Evolutionary conservation across 2,329 filamentous ascomycete species (phyloP).

Genomic region (Ophiognomonia clavigignenti-juglandacearum): DNA sequence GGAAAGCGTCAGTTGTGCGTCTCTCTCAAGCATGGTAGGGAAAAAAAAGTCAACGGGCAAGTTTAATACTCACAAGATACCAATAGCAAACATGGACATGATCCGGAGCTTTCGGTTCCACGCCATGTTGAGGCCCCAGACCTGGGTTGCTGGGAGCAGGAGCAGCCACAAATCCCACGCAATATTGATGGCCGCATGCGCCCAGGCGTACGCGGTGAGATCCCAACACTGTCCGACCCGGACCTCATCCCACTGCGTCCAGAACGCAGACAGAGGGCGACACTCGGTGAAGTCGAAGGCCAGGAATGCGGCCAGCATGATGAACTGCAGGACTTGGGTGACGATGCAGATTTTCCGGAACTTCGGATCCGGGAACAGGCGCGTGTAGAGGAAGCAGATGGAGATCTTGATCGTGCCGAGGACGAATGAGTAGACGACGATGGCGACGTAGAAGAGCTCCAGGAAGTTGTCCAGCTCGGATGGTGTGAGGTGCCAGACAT

Average conservation of each 20-base stretch:
- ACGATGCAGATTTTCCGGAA: neutral
- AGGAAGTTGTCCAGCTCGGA: neutral
- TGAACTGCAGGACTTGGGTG: neutral
- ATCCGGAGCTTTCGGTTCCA: constrained; percentile 34
- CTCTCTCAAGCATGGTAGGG: too few relatives aligned
- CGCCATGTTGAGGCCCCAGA: constrained; percentile 33
- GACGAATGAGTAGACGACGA: neutral
- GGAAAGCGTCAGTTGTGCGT: too few relatives aligned
- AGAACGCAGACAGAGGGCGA: neutral
- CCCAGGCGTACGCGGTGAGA: constrained; percentile 17
- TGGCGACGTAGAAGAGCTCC: neutral
- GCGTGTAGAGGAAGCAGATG: constrained; percentile 7
- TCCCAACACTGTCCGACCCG: neutral
- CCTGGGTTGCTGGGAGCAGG: constrained; percentile 32
- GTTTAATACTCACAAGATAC: too few relatives aligned
- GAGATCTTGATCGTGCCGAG: constrained; percentile 8
- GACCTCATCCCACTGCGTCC: neutral
- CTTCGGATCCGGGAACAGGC: neutral
- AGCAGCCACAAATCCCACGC: constrained; percentile 34
- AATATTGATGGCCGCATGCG: constrained; percentile 35
- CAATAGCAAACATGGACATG: constrained; percentile 33
- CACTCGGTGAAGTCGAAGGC: neutral
- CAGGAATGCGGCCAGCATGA: neutral
- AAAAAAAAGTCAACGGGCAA: too few relatives aligned
- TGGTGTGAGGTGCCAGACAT: neutral